These are phyloP conservation scores for Sequoiadendron giganteum DNA, from an alignment of 75 land plant species.

Conservation along the genomic window DNA sequence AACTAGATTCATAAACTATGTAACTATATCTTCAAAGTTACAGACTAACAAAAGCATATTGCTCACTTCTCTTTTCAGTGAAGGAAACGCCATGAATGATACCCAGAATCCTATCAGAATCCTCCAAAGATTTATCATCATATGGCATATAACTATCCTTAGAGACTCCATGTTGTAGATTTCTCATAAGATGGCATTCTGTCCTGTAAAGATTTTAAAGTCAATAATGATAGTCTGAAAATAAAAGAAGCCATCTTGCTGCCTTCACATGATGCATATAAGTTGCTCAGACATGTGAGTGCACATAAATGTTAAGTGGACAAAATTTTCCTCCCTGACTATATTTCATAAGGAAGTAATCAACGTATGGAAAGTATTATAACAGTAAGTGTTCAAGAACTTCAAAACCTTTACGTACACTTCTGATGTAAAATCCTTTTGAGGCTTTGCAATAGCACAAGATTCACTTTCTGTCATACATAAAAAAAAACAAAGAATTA, in stretches of 20 bases:
- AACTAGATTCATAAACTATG: background rate
- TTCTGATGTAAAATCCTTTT: background rate
- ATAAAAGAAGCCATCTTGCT: background rate
- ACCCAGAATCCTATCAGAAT: constrained; percentile 37
- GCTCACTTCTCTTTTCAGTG: constrained; percentile 44
- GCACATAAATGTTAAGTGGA: background rate
- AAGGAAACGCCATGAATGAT: constrained; percentile 41
- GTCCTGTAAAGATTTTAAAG: background rate
- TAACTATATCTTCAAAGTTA: background rate
- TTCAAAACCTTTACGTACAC: constrained; percentile 14
- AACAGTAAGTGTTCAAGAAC: background rate
- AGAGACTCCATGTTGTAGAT: background rate
- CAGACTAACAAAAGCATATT: background rate
- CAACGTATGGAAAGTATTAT: background rate
- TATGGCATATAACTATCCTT: background rate
- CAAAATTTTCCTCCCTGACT: background rate
- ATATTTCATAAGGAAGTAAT: background rate
- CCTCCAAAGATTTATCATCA: constrained; percentile 33
- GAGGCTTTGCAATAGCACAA: background rate
- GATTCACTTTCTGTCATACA: background rate
- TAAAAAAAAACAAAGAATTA: background rate
- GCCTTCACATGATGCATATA: background rate
- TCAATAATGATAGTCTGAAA: background rate
- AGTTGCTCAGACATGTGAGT: background rate
- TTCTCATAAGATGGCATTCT: background rate